Evolutionary conservation across 257 asterid genomes (phyloP).

Genomic region (Salvia rosmarinus): DNA sequence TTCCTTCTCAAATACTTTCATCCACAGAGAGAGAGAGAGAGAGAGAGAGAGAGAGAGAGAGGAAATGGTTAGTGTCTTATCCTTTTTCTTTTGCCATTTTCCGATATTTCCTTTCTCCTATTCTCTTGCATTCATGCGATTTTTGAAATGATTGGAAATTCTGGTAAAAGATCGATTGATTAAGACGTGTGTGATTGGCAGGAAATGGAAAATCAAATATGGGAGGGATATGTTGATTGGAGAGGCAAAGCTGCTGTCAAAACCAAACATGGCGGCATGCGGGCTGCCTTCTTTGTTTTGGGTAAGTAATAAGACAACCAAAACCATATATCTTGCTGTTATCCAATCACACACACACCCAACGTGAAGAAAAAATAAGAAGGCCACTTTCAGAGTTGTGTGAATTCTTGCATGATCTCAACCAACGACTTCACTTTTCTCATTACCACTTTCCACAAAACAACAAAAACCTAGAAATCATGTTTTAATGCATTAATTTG

Average conservation of each 20-base stretch:
- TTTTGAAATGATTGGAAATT: no score
- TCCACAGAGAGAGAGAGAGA: neutral
- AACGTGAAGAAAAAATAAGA: constrained; percentile 23
- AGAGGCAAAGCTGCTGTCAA: constrained; percentile 63
- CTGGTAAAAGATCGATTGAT: neutral
- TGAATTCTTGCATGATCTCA: constrained; percentile 44
- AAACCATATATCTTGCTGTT: neutral
- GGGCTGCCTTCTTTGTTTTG: constrained; percentile 82
- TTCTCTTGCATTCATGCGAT: no score
- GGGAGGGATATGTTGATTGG: constrained; percentile 91
- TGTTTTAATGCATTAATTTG: no score
- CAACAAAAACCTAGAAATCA: constrained; percentile 2
- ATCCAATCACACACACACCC: constrained; percentile 10
- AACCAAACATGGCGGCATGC: constrained; percentile 80
- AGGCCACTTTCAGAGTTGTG: constrained; percentile 35
- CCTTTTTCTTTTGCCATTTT: no score
- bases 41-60: neutral
- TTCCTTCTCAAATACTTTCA: neutral
- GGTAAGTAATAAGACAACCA: constrained; percentile 42
- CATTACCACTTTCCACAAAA: neutral
- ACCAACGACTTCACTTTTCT: constrained; percentile 30
- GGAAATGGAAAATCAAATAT: constrained; percentile 66
- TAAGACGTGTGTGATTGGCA: constrained; percentile 29
- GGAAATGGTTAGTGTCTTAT: neutral
- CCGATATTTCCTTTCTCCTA: no score